Base-by-base conservation (phyloP, 179 eudicot species). In the Pouteria campechiana region DNA sequence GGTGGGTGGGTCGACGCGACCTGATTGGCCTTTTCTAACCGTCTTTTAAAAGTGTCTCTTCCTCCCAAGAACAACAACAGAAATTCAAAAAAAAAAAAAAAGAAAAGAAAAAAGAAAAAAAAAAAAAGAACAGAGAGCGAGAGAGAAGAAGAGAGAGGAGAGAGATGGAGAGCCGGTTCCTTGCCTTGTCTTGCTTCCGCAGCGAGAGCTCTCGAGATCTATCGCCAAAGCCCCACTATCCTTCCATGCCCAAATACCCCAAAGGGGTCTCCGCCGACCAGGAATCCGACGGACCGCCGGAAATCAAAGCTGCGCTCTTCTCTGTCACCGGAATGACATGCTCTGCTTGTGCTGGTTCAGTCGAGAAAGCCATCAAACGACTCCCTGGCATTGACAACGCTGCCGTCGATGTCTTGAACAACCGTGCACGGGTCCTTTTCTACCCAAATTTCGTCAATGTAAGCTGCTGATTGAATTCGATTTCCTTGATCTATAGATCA, bases 331-430 rank as follows among this genome's bases (percentile, higher is more conserved):
- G 96, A 17, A 90, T 90, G 96, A 72, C 76, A 20, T 90, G 96
- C 51, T 68, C 94, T 12, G 94, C 96, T 18, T 90, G 96, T 41
- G 94, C 96, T 7, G 90, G 76, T 7, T 76, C 94, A 0, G 84
- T 86, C 11, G 94, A 86, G 69, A 90, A 86, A 64, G 90, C 98
- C 7, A 60, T 90, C 29, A 90, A 90, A 32, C 68, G 96, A 15
- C 82, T 90, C 24, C 78, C 83, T 1, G 96, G 98, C 1, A 90
- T 90, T 57, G 63, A 51, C 25, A 75, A 86, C 27, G 95, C 94
- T 0, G 68, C 67, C 6, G 78, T 85, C 44, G 97, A 90, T 64
- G 90, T 85, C 1, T 49, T 89, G 37, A 85, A 79, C 25, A 70
- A 79, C 23, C 42, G 81, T 33, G 90, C 86, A 37, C 90, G 64